Conservation (phyloP, 139 green algal species). For the Desmodesmus armatus region DNA sequence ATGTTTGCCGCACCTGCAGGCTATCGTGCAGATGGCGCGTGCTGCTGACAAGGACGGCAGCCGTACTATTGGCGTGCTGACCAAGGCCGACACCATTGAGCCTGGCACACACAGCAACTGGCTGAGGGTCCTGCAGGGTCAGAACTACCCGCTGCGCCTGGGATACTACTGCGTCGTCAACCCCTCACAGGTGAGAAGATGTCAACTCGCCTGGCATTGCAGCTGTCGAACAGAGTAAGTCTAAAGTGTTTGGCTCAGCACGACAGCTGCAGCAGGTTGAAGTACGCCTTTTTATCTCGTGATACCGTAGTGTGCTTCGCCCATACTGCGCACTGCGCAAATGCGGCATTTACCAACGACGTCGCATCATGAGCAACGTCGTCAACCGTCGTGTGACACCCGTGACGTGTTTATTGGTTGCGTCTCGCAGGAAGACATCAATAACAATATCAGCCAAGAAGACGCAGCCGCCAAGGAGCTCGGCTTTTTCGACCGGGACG, state of each 20-base stretch:
- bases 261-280: too few relatives aligned
- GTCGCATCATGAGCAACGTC: too few relatives aligned
- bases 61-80: conserved; percentile 34
- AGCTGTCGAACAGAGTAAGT: too few relatives aligned
- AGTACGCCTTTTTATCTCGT: too few relatives aligned
- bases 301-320: too few relatives aligned
- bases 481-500: background rate
- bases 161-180: conserved; percentile 16
- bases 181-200: background rate
- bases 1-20: too few relatives aligned
- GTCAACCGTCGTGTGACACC: too few relatives aligned
- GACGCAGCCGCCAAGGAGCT: background rate
- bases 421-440: conserved; percentile 17
- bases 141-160: background rate
- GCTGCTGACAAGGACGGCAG: background rate
- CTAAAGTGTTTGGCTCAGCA: too few relatives aligned
- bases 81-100: conserved; percentile 27
- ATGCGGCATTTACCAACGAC: too few relatives aligned
- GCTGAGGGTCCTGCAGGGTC: background rate
- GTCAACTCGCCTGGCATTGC: too few relatives aligned
- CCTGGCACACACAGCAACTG: background rate
- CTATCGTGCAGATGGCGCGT: background rate
- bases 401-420: too few relatives aligned
- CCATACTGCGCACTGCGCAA: too few relatives aligned
- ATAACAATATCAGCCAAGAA: background rate